These are phyloP conservation scores for Cetraspora pellucida DNA, from an alignment of 192 early-diverging fungal genomes.

Conservation along the genomic window DNA sequence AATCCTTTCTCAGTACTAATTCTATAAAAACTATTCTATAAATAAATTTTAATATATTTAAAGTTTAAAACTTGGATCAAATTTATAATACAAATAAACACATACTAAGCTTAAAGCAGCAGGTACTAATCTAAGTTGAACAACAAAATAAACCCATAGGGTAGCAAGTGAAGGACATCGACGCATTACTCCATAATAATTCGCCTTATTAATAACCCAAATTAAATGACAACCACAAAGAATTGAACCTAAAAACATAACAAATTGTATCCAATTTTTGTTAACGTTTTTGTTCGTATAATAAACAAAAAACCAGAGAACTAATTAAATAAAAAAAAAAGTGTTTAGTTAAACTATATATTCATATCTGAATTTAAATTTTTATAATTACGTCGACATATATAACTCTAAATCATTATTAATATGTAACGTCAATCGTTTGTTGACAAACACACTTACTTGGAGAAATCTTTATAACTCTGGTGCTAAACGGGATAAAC, in stretches of 20 bases:
- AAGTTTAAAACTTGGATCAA: not conserved
- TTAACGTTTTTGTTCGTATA: constrained; percentile 26
- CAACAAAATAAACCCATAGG: constrained; percentile 62
- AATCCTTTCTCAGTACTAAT: too few relatives aligned
- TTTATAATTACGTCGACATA: not conserved
- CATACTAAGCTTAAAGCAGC: constrained; percentile 38
- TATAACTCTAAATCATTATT: not conserved
- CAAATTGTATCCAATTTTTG: constrained; percentile 36
- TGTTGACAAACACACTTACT: constrained; percentile 9
- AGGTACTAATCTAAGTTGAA: constrained; percentile 45
- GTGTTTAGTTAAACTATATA: not conserved
- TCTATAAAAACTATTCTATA: too few relatives aligned
- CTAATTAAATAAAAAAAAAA: not conserved
- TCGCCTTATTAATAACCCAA: constrained; percentile 55
- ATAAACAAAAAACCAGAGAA: constrained; percentile 29
- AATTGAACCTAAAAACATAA: constrained; percentile 51
- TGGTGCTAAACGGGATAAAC: constrained; percentile 6
- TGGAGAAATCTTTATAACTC: constrained; percentile 18
- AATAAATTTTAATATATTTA: too few relatives aligned
- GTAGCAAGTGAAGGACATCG: constrained; percentile 68
- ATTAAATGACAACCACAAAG: constrained; percentile 58
- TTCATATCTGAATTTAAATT: not conserved
- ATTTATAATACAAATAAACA: constrained; percentile 36
- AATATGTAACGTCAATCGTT: not conserved
- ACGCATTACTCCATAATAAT: constrained; percentile 66